A percentile compares a stretch with the other conserved stretches of the same genome.
Conservation (phyloP, 257 asterid genomes). For the Eustoma russellianum region DNA sequence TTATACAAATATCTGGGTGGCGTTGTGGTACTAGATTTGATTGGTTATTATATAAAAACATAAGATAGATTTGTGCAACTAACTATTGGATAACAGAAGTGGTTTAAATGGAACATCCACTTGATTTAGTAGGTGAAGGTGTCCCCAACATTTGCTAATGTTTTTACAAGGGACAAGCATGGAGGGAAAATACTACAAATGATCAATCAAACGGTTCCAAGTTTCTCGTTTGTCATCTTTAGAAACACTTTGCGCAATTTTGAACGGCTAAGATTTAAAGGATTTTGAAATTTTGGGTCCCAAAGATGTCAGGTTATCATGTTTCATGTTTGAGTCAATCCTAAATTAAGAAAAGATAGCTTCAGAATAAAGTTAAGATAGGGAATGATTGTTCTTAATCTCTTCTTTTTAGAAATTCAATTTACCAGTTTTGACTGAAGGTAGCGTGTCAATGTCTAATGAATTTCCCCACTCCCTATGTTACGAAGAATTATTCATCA, state of each 20-base stretch:
- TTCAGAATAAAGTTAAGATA: conserved; percentile 29
- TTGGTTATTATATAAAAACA: no score
- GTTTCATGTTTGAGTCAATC: no score
- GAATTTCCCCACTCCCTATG: background rate
- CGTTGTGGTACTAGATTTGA: no score
- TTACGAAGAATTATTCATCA: no score
- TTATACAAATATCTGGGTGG: no score
- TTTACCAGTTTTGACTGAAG: background rate
- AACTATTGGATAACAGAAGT: no score
- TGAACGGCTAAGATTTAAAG: conserved; percentile 1
- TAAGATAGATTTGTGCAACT: no score
- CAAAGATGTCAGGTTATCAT: conserved; percentile 13
- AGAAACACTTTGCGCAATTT: background rate
- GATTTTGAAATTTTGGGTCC: background rate
- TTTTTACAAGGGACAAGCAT: conserved; percentile 9
- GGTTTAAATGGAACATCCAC: background rate
- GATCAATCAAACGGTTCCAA: conserved; percentile 15
- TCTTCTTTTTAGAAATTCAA: conserved; percentile 8
- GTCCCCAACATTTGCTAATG: conserved; percentile 11
- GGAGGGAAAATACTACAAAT: background rate
- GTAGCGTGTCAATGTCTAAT: background rate
- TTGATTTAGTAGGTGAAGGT: background rate
- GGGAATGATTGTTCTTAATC: conserved; percentile 19
- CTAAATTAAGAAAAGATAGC: conserved; percentile 22
- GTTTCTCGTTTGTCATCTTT: background rate